Base-by-base conservation (phyloP, 1,284 basidiomycete genomes). In the Trametes hirsuta region DNA sequence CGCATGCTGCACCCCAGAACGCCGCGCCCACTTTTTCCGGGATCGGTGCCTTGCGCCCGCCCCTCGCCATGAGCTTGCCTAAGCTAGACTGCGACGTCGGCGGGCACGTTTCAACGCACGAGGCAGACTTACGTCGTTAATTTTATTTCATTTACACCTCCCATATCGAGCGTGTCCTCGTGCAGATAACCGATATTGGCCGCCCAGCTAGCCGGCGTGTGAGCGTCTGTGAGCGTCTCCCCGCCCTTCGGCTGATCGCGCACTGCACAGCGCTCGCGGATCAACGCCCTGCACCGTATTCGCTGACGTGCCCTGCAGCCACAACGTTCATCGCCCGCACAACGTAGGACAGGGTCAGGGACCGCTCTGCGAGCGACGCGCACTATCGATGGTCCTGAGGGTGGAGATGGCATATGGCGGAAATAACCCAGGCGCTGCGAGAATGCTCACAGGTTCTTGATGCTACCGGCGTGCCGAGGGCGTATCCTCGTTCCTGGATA, bases 91-190 rank as follows among this genome's bases (percentile, higher is more conserved):
- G 51, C 51, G 42, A 25, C 35, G 47, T 52, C 45, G 52, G n/a
- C 30, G 14, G n/a, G 25, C 57, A 59, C 57, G 57, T 59, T 59
- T 39, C 12, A 42, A 34, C 6, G 25, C 57, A 53, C 52, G 57
- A 59, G 57, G 57, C 57, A 14, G 42, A 49, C 52, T 40, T 59
- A 49, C 51, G 47, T 49, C 46, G 52, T 53, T 53, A 59, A 49
- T 47, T 59, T 47, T 40, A 14, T 44, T 59, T 59, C 57, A 59
- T 59, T 59, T 49, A 41, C 51, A 21, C 51, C 24, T 53, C 25
- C 51, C 39, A 36, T 37, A 59, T 59, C 57, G 46, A 53, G 57
- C 48, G 35, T n/a, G 30, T 22, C 37, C 50, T 40, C 11, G 39
- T 25, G 51, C 50, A 14, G 39, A 45, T 47, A 50, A 36, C 39